Base-by-base conservation (phyloP, 140 eudicot genomes). In the Ambrosia hybrid region DNA sequence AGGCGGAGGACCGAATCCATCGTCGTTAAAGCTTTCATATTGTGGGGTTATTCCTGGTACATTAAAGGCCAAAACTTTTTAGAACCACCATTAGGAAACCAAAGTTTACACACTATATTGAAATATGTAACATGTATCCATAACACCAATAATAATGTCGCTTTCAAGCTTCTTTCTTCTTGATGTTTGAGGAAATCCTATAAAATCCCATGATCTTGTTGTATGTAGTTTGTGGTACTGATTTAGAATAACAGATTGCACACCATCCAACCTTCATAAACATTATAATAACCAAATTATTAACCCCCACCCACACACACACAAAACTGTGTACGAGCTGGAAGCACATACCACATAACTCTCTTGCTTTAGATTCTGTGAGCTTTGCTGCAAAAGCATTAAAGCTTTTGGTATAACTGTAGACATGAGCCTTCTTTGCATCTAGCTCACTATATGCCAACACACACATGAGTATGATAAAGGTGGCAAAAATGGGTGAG, bases 381-480 rank as follows among this genome's bases (percentile, higher is more conserved):
- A 93, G 85, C 72, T 87, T 84, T 65, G 98, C 96, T 51, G 97
- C 98, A 82, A 93, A 93, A 7, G 93, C 98, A 48, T 93, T 90
- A 83, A 93, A 93, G 78, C 81, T 84, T 65, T 78, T 87, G 0
- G 95, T 86, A 77, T 93, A 93, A 85, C 98, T 93, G 68, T 93
- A 77, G n/a, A 85, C 96, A 78, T 85, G 95, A 48, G 96, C 76
- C 52, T 86, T 87, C 73, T 70, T 79, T 43, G 92, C 98, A 16
- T 82, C 93, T 11, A 62, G 11, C 51, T 92, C 95, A 65, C 98
- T 92, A 83, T 78, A 51, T 61, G 65, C 33, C 76, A 51, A 77
- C 36, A 38, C 57, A 51, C 6, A 61, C 67, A n/a, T 61, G 13
- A 26, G 57, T 21, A 17, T 5, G 17, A 53, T 51, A 15, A 21